Base-by-base conservation (phyloP, 495 filamentous ascomycete species). In the Penicillium coffeae region DNA sequence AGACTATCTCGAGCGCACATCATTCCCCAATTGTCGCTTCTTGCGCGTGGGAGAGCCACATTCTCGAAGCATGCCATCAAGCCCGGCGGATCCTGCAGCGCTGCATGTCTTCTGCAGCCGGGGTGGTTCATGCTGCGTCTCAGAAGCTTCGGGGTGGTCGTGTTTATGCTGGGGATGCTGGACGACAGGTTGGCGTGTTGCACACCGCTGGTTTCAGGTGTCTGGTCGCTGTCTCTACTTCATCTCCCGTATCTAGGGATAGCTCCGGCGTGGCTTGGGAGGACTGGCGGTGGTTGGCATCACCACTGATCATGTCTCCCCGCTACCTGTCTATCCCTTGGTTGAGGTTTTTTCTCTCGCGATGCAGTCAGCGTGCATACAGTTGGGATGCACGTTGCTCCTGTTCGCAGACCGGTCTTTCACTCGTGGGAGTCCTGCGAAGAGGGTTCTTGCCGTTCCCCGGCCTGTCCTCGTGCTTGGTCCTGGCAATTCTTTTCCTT, bases 1-100 rank as follows among this genome's bases (percentile, higher is more conserved):
- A n/a, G 9, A 27, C 20, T 15, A 9, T n/a, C 25, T 18, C 36
- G 3, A 8, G 22, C 30, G 27, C 40, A 35, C 22, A 45, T 45
- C 32, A 15, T 18, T 42, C 8, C 37, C 21, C 32, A 15, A 15
- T 14, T 32, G 19, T 9, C 14, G 21, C 42, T 8, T 14, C 21
- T 30, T 30, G 27, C 39, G 44, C 39, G 37, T 46, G 48, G 38
- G 32, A 34, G 33, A 34, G 42, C 55, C 46, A 51, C 58, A 54
- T 62, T 62, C 58, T 59, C 55, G 58, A 59, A 62, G 51, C 47
- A 55, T 59, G 38, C 45, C 49, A 40, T 25, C 19, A 12, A 14
- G 39, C 8, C 36, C 32, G 25, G 20, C 8, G 18, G 15, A 20
- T 21, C 21, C 37, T 48, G 25, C 16, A 13, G 20, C 30, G n/a